Percentiles rank a stretch among this genome's conserved stretches.
Evolutionary conservation across 768 basidiomycete genomes (phyloP).

Genomic region (Calocybe gangraenosa): DNA sequence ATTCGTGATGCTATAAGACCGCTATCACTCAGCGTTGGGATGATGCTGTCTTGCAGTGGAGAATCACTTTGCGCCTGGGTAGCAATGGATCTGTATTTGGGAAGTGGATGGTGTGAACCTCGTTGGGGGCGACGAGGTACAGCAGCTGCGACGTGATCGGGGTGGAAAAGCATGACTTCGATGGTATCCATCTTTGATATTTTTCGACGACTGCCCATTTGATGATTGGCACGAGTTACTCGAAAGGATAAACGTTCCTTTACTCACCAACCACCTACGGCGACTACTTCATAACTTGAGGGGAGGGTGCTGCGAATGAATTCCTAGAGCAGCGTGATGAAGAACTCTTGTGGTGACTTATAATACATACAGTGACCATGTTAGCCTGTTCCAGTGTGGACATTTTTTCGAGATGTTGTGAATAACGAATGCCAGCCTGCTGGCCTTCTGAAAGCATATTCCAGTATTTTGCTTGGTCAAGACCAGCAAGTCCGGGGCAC

Average conservation of each 20-base stretch:
- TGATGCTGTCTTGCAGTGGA: slow-evolving; percentile 28
- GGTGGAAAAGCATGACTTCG: slow-evolving; percentile 42
- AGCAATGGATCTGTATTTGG: background rate
- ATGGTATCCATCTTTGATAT: slow-evolving; percentile 29
- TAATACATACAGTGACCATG: slow-evolving; percentile 36
- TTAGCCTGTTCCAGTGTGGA: slow-evolving; percentile 40
- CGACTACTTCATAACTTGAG: slow-evolving; percentile 41
- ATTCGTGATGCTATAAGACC: slow-evolving; percentile 42
- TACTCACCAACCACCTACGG: slow-evolving; percentile 59
- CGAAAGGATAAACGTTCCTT: background rate
- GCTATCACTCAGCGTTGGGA: slow-evolving; percentile 36
- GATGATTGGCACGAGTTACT: background rate
- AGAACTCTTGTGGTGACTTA: too few species aligned
- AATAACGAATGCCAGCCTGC: slow-evolving; percentile 35
- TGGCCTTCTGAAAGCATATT: slow-evolving; percentile 34
- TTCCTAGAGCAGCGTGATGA: slow-evolving; percentile 33
- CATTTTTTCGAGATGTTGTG: slow-evolving; percentile 30
- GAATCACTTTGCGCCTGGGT: background rate
- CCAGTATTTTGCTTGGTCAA: slow-evolving; percentile 33
- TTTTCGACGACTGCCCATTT: slow-evolving; percentile 44
- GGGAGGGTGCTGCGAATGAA: slow-evolving; percentile 45
- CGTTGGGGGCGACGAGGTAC: slow-evolving; percentile 24
- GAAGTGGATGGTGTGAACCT: slow-evolving; percentile 1
- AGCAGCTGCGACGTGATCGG: slow-evolving; percentile 39
- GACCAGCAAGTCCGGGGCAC: slow-evolving; percentile 37